Evolutionary conservation across 2,329 filamentous ascomycete genomes (phyloP), one percentile per base, ranked within the genome.

Genomic region (Exophiala aquamarina): DNA sequence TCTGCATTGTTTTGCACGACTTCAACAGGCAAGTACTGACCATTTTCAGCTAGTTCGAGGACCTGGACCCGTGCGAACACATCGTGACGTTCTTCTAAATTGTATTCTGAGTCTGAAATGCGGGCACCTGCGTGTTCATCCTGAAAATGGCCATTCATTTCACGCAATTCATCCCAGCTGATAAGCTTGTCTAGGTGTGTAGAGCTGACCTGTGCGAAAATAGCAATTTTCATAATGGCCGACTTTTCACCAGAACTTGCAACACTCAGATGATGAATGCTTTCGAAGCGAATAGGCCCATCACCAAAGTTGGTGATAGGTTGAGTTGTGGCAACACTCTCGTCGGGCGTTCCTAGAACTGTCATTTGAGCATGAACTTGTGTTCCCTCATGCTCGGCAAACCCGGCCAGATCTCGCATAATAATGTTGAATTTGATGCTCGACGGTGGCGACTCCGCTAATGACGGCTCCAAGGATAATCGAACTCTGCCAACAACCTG

Each of bases 151-250:
- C 76, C 74, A 2, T 76, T 76, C 18, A 79, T 75, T 66, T 98
- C 92, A 49, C 92, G 84, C 84, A 98, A 96, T 61, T 97, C 93
- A 64, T 98, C 93, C 93, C 93, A 98, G 70, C 93, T 98, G 10
- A 96, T 80, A 41, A 98, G 77, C 71, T 95, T 97, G 67, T 98
- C 93, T 17, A 98, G 78, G 69, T 98, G 93, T 84, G 96, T 96
- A 0, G 84, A 74, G 1, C 89, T 93, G 28, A 95, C 89, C 62
- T 86, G 86, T 14, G 93, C 91, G 65, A 95, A 97, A 51, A 98
- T 87, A 39, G 90, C 89, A 7, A 95, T 87, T 44, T 93, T 82
- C 44, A 98, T 70, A 18, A 83, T 86, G 1, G 89, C 83, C 37
- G 86, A 84, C 17, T 79, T 81, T 1, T 89, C 81, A 37, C 85